A percentile compares a stretch with the other conserved stretches of the same genome.
These are phyloP conservation scores for Mycogone perniciosa DNA, from an alignment of 2,329 filamentous ascomycete genomes.

Conservation along the genomic window DNA sequence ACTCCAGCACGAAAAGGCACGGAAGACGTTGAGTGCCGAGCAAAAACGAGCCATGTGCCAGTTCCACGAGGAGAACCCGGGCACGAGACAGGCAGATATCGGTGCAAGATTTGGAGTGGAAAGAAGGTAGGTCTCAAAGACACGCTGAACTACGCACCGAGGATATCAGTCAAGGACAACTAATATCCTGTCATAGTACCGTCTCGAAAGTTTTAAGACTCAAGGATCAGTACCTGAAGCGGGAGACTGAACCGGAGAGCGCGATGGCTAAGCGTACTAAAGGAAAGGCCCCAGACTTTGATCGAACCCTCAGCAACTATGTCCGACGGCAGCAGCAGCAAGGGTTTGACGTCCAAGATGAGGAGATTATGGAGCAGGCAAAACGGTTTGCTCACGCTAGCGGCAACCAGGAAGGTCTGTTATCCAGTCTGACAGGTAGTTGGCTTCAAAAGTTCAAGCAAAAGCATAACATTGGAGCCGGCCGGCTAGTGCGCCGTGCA, in stretches of 20 bases:
- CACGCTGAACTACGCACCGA: conserved; percentile 9
- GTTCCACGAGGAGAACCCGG: conserved; percentile 85
- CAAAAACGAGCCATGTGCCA: conserved; percentile 91
- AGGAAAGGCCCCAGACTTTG: conserved; percentile 82
- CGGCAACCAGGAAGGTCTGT: conserved; percentile 61
- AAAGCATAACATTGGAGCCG: conserved; percentile 59
- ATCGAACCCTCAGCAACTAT: conserved; percentile 84
- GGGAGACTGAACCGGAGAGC: conserved; percentile 62
- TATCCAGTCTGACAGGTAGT: conserved; percentile 63
- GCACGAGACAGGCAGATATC: conserved; percentile 92
- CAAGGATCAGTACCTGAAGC: conserved; percentile 87
- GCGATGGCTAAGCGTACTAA: conserved; percentile 75
- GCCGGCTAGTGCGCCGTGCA: conserved; percentile 47
- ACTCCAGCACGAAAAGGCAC: conserved; percentile 52
- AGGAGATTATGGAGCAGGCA: conserved; percentile 80
- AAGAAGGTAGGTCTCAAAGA: conserved; percentile 66
- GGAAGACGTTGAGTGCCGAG: conserved; percentile 84
- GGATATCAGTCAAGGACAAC: conserved; percentile 21
- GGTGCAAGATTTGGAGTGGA: conserved; percentile 94
- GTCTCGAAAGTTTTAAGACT: conserved; percentile 96
- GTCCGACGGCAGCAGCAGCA: conserved; percentile 72
- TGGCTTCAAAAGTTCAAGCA: conserved; percentile 97
- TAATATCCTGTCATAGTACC: conserved; percentile 54
- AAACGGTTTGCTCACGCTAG: conserved; percentile 69
- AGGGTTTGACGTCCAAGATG: conserved; percentile 67